Conservation (phyloP, 73 alveolate species). For the Breviolum minutum region DNA sequence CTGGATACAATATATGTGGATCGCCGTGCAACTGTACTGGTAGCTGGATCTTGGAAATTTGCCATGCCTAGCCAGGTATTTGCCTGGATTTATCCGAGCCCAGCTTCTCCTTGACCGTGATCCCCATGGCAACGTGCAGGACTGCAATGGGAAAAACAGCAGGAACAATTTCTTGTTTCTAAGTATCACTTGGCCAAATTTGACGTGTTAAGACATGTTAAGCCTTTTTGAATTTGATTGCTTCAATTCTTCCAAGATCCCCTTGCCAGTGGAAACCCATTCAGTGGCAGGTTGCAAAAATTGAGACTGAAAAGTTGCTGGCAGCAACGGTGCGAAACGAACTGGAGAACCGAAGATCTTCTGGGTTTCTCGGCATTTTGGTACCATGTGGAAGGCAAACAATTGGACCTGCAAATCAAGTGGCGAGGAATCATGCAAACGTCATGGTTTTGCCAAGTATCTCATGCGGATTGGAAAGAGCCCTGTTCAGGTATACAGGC, state of each 20-base stretch:
- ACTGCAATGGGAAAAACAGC: neutral
- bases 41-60: constrained; percentile 7
- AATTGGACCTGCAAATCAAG: constrained; percentile 26
- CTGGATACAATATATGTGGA: neutral
- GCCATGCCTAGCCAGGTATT: constrained; percentile 91
- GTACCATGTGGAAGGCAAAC: constrained; percentile 22
- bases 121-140: constrained; percentile 99
- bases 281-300: constrained; percentile 97
- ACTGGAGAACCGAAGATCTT: constrained; percentile 96
- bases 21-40: constrained; percentile 5
- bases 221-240: constrained; percentile 12
- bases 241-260: neutral
- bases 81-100: constrained; percentile 98
- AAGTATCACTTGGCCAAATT: neutral
- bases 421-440: constrained; percentile 17
- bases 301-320: constrained; percentile 98
- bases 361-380: constrained; percentile 58
- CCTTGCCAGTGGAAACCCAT: neutral
- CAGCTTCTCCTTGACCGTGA: constrained; percentile 99
- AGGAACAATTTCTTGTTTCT: neutral
- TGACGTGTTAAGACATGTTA: neutral
- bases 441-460: constrained; percentile 21
- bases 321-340: constrained; percentile 98
- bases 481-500: constrained; percentile 24
- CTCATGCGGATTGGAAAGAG: constrained; percentile 18